Evolutionary conservation across 2,329 filamentous ascomycete species (phyloP), one percentile per base, ranked within the genome.

Genomic region (Paracorniculantispora psalliotae): DNA sequence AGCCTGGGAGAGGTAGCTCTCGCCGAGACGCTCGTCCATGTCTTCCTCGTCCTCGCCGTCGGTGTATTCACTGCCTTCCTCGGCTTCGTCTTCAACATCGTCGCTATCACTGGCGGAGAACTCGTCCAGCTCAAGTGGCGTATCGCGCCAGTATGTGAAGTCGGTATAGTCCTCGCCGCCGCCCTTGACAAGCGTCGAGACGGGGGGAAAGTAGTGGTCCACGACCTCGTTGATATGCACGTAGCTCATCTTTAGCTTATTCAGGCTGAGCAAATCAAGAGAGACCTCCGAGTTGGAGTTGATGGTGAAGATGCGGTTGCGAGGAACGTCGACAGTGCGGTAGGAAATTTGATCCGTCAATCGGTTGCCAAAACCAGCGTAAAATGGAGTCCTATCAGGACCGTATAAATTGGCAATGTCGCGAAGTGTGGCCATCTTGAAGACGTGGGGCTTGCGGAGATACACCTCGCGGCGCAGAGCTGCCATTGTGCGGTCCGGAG

Each of bases 361-460:
- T 59, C 94, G 87, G 72, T 99, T 99, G 60, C 96, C 94, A 68
- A 97, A 99, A 0, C 94, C 94, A 12, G 96, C 96, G 68, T 96
- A 97, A 69, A 99, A 99, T 0, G 94, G 93, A 19, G 87, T 91
- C 44, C 84, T 80, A 26, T 89, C 85, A 0, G 84, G 80, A 2
- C 86, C 87, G 69, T 97, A 99, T 0, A 99, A 81, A 60, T 88
- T 90, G 69, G 92, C 87, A 66, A 99, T 97, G 71, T 99, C 94
- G 43, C 94, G 87, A 21, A 99, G 77, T 63, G 94, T 99, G 2
- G 94, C 92, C 96, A 99, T 99, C 75, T 99, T 99, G 84, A 99
- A 99, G 8, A 99, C 91, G 70, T 99, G 92, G 0, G 94, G 96
- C 72, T 99, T 97, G 56, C 94, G 86, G 26, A 99, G 81, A 71